Conservation (phyloP, 805 yeast species). For the Cyberlindnera samutprakarnensis region DNA sequence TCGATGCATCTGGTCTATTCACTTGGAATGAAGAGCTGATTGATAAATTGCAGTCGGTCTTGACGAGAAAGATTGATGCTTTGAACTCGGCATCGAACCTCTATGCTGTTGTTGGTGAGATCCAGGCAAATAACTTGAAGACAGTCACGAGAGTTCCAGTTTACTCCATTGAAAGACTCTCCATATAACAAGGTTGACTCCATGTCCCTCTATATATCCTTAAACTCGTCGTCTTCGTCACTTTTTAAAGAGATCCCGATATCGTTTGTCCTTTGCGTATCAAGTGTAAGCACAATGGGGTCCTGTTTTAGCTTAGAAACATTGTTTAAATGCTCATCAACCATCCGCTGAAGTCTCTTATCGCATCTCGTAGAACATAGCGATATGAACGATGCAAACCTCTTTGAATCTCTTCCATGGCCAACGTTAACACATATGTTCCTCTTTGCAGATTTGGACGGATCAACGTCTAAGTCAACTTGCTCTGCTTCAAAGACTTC, state of each 20-base stretch:
- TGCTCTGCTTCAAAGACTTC: conserved; percentile 6
- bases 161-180: conserved; percentile 45
- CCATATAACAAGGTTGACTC: conserved; percentile 5
- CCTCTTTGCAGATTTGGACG: conserved; percentile 8
- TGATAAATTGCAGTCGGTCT: conserved; percentile 33
- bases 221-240: conserved; percentile 14
- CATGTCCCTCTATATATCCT: conserved; percentile 6
- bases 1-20: conserved; percentile 70
- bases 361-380: conserved; percentile 5
- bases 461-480: conserved; percentile 7
- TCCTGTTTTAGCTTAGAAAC: not conserved
- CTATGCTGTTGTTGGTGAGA: conserved; percentile 20
- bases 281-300: not conserved
- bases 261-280: not conserved
- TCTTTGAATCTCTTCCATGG: conserved; percentile 9
- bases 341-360: conserved; percentile 8
- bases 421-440: conserved; percentile 8
- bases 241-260: not conserved
- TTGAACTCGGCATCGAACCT: conserved; percentile 31
- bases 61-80: conserved; percentile 40
- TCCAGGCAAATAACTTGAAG: conserved; percentile 23
- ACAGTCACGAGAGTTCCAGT: conserved; percentile 40
- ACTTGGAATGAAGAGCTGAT: conserved; percentile 51
- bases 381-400: conserved; percentile 9
- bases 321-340: conserved; percentile 3